These are phyloP conservation scores for Aurantiochytrium sp. DNA, from an alignment of 108 stramenopile species.

Conservation along the genomic window DNA sequence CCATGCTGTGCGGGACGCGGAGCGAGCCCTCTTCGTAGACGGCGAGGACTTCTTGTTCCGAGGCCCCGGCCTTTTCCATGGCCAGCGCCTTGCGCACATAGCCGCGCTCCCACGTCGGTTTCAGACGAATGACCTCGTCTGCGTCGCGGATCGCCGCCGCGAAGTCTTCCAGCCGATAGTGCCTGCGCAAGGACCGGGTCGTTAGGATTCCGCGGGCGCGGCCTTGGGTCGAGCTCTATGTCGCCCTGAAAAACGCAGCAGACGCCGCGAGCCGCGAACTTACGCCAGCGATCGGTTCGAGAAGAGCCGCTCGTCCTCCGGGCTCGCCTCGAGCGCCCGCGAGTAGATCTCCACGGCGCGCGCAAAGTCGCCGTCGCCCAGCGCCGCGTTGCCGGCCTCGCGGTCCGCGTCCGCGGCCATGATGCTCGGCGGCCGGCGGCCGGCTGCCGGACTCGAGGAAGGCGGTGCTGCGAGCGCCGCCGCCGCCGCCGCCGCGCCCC, in stretches of 20 bases:
- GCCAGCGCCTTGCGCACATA: constrained; percentile 5
- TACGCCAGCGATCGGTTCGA: constrained; percentile 22
- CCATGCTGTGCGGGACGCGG: neutral
- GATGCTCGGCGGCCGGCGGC: too few species aligned
- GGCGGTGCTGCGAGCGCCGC: too few species aligned
- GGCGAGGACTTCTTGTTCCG: neutral
- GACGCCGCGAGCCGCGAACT: neutral
- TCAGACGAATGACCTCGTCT: neutral
- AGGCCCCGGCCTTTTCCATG: neutral
- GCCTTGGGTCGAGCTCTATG: too few species aligned
- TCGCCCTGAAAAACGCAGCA: too few species aligned
- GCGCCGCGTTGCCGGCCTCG: neutral
- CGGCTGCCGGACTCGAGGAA: too few species aligned
- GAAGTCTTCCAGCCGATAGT: neutral
- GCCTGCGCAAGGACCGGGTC: neutral
- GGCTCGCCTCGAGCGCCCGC: neutral
- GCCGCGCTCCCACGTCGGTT: neutral
- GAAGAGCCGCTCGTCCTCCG: neutral
- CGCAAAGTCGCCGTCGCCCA: neutral
- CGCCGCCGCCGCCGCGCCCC: too few species aligned
- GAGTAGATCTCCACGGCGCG: neutral
- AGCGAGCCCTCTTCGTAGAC: neutral
- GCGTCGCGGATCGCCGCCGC: neutral
- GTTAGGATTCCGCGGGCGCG: too few species aligned
- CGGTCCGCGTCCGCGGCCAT: neutral